Evolutionary conservation across 495 filamentous ascomycete species (phyloP).

Genomic region (Trichoderma asperelloides): DNA sequence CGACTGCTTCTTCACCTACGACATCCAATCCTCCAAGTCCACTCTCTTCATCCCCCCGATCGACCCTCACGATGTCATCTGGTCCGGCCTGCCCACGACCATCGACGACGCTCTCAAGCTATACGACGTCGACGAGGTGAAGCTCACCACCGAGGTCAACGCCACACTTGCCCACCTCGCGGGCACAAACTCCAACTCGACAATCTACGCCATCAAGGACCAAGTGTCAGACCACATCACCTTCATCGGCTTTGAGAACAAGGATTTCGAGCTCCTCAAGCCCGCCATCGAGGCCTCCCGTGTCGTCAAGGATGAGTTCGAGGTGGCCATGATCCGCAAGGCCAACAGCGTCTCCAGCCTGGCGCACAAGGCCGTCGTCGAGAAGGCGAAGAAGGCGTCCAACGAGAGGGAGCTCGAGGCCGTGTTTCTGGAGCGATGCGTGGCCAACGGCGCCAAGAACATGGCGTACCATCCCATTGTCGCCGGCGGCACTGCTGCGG

Average conservation of each 20-base stretch:
- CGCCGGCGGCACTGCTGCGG: slow-evolving; percentile 63
- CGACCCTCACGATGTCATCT: slow-evolving; percentile 85
- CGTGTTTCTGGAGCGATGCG: slow-evolving; percentile 65
- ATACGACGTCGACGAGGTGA: slow-evolving; percentile 79
- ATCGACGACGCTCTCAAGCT: slow-evolving; percentile 59
- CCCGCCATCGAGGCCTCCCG: slow-evolving; percentile 68
- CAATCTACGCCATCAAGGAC: slow-evolving; percentile 60
- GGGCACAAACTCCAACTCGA: slow-evolving; percentile 34
- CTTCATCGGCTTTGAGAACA: slow-evolving; percentile 54
- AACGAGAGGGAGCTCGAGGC: slow-evolving; percentile 83
- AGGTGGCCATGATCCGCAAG: slow-evolving; percentile 72
- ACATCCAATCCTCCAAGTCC: slow-evolving; percentile 57
- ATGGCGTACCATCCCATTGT: slow-evolving; percentile 84
- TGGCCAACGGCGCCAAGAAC: slow-evolving; percentile 61
- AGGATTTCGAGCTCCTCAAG: slow-evolving; percentile 55
- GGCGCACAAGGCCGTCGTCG: slow-evolving; percentile 64
- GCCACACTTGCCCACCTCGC: slow-evolving; percentile 42
- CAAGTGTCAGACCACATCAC: slow-evolving; percentile 58
- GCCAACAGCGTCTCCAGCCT: slow-evolving; percentile 74
- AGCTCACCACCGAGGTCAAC: slow-evolving; percentile 61
- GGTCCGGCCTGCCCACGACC: slow-evolving; percentile 81
- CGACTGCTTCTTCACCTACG: slow-evolving; percentile 76
- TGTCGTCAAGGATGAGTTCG: slow-evolving; percentile 75
- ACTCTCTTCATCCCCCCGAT: slow-evolving; percentile 91
- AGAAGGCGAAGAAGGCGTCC: slow-evolving; percentile 50